A percentile compares a stretch with the other conserved stretches of the same genome.
Evolutionary conservation across 2,329 filamentous ascomycete genomes (phyloP).

Genomic region (Ceratocystis smalleyi): DNA sequence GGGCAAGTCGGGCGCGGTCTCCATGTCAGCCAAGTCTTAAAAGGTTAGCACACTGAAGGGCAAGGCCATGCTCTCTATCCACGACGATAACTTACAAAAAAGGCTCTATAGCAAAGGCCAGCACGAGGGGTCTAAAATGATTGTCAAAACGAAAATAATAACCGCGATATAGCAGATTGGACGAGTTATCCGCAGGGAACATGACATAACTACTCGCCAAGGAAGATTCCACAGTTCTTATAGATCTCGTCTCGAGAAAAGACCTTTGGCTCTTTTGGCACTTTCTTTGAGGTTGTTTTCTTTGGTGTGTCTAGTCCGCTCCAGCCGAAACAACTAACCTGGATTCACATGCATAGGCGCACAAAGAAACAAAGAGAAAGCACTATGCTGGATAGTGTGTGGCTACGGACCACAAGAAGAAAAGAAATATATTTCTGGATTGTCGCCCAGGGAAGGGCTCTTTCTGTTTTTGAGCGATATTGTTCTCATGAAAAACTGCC

Average conservation of each 20-base stretch:
- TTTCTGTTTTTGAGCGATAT: neutral
- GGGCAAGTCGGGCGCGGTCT: neutral
- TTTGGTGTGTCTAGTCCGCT: neutral
- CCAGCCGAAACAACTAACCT: neutral
- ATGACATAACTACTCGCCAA: neutral
- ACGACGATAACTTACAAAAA: neutral
- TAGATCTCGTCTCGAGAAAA: neutral
- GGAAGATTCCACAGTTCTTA: neutral
- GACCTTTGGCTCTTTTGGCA: neutral
- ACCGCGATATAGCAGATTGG: neutral
- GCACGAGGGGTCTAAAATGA: neutral
- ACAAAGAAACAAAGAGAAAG: neutral
- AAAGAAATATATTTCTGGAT: neutral
- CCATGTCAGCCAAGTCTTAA: neutral
- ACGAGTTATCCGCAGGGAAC: neutral
- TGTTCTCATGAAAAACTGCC: neutral
- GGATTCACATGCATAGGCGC: neutral
- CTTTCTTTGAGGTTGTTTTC: neutral
- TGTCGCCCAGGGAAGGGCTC: neutral
- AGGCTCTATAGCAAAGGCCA: neutral
- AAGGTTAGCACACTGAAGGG: no score
- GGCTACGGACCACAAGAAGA: neutral
- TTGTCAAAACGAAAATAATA: neutral
- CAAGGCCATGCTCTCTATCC: no score
- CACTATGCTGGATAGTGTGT: neutral